phyloP scores from a whole-genome alignment of 116 monocot species.

The Iris pallida region DNA sequence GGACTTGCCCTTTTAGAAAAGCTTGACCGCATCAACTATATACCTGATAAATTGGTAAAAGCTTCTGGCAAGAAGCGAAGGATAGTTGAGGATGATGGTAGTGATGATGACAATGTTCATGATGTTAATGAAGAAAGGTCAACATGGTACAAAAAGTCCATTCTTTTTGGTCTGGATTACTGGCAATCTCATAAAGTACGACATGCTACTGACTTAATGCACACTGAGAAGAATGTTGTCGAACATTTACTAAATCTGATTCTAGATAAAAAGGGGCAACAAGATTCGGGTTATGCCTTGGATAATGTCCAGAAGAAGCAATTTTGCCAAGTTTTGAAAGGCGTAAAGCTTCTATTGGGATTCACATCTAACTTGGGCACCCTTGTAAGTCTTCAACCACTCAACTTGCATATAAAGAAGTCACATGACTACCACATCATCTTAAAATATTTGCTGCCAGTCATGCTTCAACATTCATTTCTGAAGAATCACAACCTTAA shows the following conservation, averaged over 20 bases:
- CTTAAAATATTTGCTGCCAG: background rate
- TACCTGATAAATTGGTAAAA: too few species aligned
- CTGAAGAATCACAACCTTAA: background rate
- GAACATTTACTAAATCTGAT: background rate
- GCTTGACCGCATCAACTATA: too few species aligned
- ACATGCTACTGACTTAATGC: background rate
- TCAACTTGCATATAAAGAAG: background rate
- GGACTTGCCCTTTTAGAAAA: too few species aligned
- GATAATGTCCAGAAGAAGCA: background rate
- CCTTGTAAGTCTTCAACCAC: background rate
- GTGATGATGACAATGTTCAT: too few species aligned
- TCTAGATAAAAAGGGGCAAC: background rate
- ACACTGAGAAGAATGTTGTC: background rate
- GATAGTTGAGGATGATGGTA: too few species aligned
- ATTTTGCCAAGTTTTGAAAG: background rate
- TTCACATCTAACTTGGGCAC: background rate
- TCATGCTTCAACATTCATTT: conserved; percentile 2
- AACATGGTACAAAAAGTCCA: too few species aligned
- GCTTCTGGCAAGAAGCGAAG: too few species aligned
- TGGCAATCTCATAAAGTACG: background rate
- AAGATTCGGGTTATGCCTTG: background rate
- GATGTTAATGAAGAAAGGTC: too few species aligned
- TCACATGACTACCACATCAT: background rate
- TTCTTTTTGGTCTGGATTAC: background rate
- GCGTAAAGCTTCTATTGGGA: background rate